Percentiles rank a stretch among this genome's conserved stretches.
Evolutionary conservation across 2,329 filamentous ascomycete genomes (phyloP).

Genomic region (Microcyclospora pomicola): DNA sequence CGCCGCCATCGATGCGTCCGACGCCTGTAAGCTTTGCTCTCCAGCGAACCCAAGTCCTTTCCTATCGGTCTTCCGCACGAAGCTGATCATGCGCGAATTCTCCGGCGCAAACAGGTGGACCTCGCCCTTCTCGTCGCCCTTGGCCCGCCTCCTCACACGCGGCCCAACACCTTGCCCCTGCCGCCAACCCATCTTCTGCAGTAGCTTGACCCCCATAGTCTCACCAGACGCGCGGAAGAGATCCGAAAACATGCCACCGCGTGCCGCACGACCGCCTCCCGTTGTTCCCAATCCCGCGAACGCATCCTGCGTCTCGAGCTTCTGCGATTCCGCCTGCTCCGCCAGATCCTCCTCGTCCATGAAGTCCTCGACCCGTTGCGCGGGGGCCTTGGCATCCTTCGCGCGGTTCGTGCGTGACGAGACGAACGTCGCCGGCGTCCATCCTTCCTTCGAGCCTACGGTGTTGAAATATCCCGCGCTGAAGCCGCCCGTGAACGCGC

Average conservation of each 20-base stretch:
- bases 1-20: conserved; percentile 16
- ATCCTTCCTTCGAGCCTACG: conserved; percentile 95
- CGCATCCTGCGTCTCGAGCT: conserved; percentile 54
- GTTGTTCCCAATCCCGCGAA: conserved; percentile 62
- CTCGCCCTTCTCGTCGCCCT: conserved; percentile 44
- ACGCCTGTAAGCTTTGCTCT: conserved; percentile 38
- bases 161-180: conserved; percentile 87
- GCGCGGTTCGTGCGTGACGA: conserved; percentile 72
- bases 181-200: conserved; percentile 91
- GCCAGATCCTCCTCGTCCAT: conserved; percentile 97
- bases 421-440: conserved; percentile 82
- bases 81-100: conserved; percentile 55
- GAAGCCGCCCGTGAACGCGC: conserved; percentile 91
- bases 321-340: conserved; percentile 65
- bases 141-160: conserved; percentile 61
- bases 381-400: conserved; percentile 51
- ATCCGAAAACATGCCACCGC: conserved; percentile 48
- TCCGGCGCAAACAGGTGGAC: conserved; percentile 73
- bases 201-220: conserved; percentile 71
- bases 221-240: conserved; percentile 61
- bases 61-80: conserved; percentile 51
- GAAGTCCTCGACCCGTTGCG: conserved; percentile 70
- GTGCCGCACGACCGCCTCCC: conserved; percentile 32
- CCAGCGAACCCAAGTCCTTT: conserved; percentile 57
- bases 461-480: conserved; percentile 99